phyloP scores from a whole-genome alignment of 2,329 filamentous ascomycete species.

The Trichoderma endophyticum region DNA sequence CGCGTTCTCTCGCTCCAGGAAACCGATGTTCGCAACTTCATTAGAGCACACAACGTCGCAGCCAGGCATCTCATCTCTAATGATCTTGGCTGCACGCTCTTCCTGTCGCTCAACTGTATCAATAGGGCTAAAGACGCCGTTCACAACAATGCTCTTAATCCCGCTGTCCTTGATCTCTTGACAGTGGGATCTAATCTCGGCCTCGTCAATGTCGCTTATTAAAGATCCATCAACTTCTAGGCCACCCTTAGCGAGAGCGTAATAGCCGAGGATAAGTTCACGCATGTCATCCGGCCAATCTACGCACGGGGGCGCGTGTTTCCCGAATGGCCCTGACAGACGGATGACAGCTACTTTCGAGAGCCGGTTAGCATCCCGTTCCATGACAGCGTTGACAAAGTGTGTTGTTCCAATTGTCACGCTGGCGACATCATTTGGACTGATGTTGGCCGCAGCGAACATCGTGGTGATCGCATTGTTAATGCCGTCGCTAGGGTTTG shows the following conservation, averaged over 20 bases:
- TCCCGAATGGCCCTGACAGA: not conserved
- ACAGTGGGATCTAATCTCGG: not conserved
- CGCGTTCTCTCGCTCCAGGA: not conserved
- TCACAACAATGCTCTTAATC: not conserved
- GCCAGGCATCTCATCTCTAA: not conserved
- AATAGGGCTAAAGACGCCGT: not conserved
- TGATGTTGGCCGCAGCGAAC: not conserved
- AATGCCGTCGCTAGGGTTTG: not conserved
- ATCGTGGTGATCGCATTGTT: not conserved
- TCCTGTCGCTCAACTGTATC: not conserved
- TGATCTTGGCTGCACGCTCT: not conserved
- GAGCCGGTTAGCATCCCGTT: not conserved
- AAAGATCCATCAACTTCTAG: not conserved
- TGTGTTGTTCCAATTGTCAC: not conserved
- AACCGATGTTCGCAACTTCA: not conserved
- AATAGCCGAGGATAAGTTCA: not conserved
- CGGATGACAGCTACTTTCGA: not conserved
- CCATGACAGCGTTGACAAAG: not conserved
- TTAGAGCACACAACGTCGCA: not conserved
- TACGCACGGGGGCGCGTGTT: not conserved
- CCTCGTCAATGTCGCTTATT: not conserved
- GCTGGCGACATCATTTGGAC: not conserved
- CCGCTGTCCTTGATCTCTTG: not conserved
- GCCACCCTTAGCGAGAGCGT: not conserved
- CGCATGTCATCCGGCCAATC: not conserved